A percentile compares a stretch with the other conserved stretches of the same genome.
These are phyloP conservation scores for Acacia pycnantha DNA, from an alignment of 331 rosid genomes.

Conservation along the genomic window DNA sequence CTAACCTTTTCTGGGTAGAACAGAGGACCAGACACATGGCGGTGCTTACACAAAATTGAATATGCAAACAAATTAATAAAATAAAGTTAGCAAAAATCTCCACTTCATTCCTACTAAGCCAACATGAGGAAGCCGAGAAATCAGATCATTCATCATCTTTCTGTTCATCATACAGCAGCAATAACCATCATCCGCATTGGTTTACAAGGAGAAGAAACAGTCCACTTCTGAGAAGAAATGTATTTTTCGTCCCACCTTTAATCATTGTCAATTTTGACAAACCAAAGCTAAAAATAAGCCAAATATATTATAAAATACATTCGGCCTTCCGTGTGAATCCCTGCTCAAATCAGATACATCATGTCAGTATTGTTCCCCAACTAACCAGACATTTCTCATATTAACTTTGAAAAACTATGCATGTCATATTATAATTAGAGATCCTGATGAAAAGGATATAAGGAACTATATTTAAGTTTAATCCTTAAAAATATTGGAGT, in stretches of 20 bases:
- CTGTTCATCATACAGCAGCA: slow-evolving; percentile 19
- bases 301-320: slow-evolving; percentile 4
- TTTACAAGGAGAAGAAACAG: slow-evolving; percentile 19
- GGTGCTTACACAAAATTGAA: slow-evolving; percentile 12
- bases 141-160: slow-evolving; percentile 27
- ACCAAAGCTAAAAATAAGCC: slow-evolving; percentile 22
- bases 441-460: background rate
- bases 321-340: slow-evolving; percentile 19
- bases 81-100: slow-evolving; percentile 32
- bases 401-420: background rate
- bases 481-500: background rate
- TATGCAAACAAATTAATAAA: slow-evolving; percentile 15
- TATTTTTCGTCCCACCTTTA: slow-evolving; percentile 27
- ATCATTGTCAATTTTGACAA: slow-evolving; percentile 2
- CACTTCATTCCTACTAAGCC: slow-evolving; percentile 14
- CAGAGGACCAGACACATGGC: slow-evolving; percentile 16
- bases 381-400: background rate
- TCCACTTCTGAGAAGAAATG: slow-evolving; percentile 16
- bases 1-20: slow-evolving; percentile 6
- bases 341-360: slow-evolving; percentile 27
- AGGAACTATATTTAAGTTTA: background rate
- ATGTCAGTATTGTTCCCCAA: background rate
- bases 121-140: slow-evolving; percentile 35
- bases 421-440: background rate
- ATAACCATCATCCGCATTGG: slow-evolving; percentile 13